Percentiles rank a stretch among this genome's conserved stretches.
Evolutionary conservation across 2,329 filamentous ascomycete genomes (phyloP).

Genomic region (Stylonectria norvegica): DNA sequence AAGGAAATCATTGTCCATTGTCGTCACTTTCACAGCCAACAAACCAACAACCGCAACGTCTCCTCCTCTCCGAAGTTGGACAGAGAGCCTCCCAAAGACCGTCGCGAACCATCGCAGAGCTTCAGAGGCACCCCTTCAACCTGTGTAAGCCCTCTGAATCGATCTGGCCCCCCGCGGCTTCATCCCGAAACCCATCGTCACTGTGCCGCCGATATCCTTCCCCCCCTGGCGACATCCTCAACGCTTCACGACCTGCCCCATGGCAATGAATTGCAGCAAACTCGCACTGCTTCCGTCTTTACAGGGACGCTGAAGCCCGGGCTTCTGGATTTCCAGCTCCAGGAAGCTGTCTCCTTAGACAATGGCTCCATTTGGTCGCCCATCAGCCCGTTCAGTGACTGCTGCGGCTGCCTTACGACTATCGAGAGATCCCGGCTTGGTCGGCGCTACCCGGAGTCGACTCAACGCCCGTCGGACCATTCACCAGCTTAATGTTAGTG

Average conservation of each 20-base stretch:
- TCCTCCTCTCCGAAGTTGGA: conserved; percentile 2
- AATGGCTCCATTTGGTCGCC: conserved; percentile 23
- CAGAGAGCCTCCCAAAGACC: conserved; percentile 5
- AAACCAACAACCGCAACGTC: not conserved
- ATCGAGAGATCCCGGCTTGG: not conserved
- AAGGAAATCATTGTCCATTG: not conserved
- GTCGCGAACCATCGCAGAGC: not conserved
- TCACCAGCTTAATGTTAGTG: conserved; percentile 2
- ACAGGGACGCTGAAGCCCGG: conserved; percentile 24
- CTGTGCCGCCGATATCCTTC: conserved; percentile 13
- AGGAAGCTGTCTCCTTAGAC: conserved; percentile 10
- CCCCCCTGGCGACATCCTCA: conserved; percentile 7
- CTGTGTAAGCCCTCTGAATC: too few relatives aligned
- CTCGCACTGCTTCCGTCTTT: conserved; percentile 22
- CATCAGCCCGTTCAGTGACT: conserved; percentile 12
- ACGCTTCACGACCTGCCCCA: conserved; percentile 20
- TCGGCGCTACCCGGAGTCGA: conserved; percentile 3
- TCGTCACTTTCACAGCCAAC: conserved; percentile 7
- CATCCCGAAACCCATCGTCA: conserved; percentile 2
- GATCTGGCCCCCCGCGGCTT: not conserved
- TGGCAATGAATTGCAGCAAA: conserved; percentile 25
- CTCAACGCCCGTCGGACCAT: conserved; percentile 1
- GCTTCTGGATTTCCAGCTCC: conserved; percentile 8
- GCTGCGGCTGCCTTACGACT: conserved; percentile 13
- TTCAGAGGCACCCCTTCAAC: not conserved